Base-by-base conservation (phyloP, 148 eudicot species). In the Chenopodium quinoa region DNA sequence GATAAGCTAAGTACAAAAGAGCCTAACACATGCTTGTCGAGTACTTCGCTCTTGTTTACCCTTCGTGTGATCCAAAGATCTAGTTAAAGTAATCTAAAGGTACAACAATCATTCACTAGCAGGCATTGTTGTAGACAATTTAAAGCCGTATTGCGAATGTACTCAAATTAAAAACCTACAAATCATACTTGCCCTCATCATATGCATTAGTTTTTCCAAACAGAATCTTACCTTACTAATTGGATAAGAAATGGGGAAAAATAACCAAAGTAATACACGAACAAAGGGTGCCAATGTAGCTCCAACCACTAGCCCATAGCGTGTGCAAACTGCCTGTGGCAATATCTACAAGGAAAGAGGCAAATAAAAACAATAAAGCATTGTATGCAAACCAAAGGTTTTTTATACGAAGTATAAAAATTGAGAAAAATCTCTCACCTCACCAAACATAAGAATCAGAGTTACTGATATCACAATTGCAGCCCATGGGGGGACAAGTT, bases 391-490 rank as follows among this genome's bases (percentile, higher is more conserved):
- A 48, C 13, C 10, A 48, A 56, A 73, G 22, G 44, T 65, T 25
- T 62, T 68, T 4, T n/a, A 50, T 37, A 37, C 44, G 44, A 37
- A 37, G 44, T 37, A 8, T 29, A 40, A 22, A 47, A 40, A 64
- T 19, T 62, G 66, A 34, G 68, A 11, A 9, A 79, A 69, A 62
- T 80, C 66, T 34, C 40, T 73, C 75, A 96, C 99, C 98, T 96
- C 99, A 31, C 97, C 99, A 87, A 96, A 96, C 98, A 92, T 85
- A 86, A 96, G 98, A 78, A 96, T 96, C 37, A 96, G 97, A 71
- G 99, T 96, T 81, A 96, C 98, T 19, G 98, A 96, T 72, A 96
- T 81, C 58, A 96, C 81, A 68, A 96, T 71, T 65, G 99, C 99
- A 44, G 97, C 97, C 98, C 98, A 96, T 34, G 98, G 90, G 85